phyloP scores from a whole-genome alignment of 2,329 filamentous ascomycete genomes.

The Chrysosporium queenslandicum region DNA sequence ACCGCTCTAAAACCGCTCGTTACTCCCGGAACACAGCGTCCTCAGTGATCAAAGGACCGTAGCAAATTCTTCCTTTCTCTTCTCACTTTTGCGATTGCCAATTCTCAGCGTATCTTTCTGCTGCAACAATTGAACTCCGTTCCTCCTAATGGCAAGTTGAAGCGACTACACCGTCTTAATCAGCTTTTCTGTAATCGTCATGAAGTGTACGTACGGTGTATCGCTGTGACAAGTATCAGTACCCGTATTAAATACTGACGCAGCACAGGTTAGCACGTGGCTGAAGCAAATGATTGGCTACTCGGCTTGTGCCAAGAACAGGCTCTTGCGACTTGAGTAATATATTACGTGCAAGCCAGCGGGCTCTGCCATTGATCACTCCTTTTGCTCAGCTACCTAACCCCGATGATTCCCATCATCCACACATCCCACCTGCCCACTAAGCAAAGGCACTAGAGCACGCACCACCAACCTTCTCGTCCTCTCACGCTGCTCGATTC shows the following conservation, averaged over 20 bases:
- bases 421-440: conserved; percentile 9
- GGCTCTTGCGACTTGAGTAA: background rate
- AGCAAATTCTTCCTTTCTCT: too few species aligned
- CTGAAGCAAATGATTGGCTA: background rate
- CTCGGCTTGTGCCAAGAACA: background rate
- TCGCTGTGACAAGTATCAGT: too few species aligned
- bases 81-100: too few species aligned
- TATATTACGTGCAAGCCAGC: background rate
- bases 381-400: background rate
- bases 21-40: background rate
- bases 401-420: conserved; percentile 10
- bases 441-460: conserved; percentile 3
- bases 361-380: background rate
- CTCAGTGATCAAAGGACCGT: too few species aligned
- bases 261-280: background rate
- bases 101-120: too few species aligned
- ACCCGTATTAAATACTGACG: too few species aligned
- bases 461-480: conserved; percentile 6
- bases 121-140: too few species aligned
- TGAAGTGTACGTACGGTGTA: too few species aligned
- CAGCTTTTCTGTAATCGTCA: too few species aligned
- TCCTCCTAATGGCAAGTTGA: too few species aligned
- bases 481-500: conserved; percentile 1
- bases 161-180: too few species aligned
- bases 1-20: too few species aligned